A percentile compares a stretch with the other conserved stretches of the same genome.
Conservation (phyloP, 208 protist genomes). For the Leishmania amazonensis region DNA sequence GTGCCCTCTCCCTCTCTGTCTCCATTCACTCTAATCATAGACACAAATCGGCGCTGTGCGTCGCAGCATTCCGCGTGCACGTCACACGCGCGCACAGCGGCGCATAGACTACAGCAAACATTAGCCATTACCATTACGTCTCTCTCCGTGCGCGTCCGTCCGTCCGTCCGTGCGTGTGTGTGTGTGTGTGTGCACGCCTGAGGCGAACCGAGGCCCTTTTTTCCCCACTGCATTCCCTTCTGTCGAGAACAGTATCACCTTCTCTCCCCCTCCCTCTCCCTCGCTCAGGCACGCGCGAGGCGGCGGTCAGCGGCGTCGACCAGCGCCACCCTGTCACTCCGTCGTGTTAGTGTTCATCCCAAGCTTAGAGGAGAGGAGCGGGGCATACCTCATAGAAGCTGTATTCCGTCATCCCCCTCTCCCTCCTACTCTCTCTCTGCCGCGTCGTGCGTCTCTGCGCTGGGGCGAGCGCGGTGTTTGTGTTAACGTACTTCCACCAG, state of each 20-base stretch:
- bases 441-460: not conserved
- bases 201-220: not conserved
- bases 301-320: not conserved
- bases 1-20: not conserved
- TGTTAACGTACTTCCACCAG: not conserved
- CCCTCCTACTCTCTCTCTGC: not conserved
- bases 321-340: not conserved
- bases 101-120: not conserved
- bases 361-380: not conserved
- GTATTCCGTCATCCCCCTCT: not conserved
- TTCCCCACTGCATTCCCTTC: not conserved
- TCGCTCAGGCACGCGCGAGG: not conserved
- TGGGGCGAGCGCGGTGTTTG: not conserved
- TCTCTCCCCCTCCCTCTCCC: not conserved
- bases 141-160: not conserved
- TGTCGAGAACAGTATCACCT: not conserved
- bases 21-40: not conserved
- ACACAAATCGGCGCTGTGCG: not conserved
- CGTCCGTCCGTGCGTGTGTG: not conserved
- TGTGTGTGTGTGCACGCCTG: not conserved
- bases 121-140: not conserved
- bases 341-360: not conserved
- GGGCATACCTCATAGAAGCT: not conserved
- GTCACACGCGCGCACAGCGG: not conserved
- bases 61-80: not conserved